Conservation (phyloP, 169 alveolate species). For the Cryptosporidium xiaoi region DNA sequence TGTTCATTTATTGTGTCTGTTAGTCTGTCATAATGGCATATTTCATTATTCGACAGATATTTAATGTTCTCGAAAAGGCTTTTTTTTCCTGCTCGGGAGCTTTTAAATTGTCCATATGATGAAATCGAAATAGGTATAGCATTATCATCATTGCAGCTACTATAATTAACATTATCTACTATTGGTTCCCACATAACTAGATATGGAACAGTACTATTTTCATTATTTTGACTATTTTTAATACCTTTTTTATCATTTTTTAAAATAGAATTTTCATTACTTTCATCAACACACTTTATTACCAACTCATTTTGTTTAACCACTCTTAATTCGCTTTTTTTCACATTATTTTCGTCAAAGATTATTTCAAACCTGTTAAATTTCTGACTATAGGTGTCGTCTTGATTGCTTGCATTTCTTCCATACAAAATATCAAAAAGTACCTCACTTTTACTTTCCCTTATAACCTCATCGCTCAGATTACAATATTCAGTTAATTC, state of each 20-base stretch:
- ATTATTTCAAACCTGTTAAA: too few species aligned
- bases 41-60: too few species aligned
- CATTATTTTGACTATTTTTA: neutral
- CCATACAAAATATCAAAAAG: conserved; percentile 9
- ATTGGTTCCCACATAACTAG: conserved; percentile 75
- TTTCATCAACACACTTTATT: neutral
- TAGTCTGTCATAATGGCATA: too few species aligned
- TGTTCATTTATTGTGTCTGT: neutral
- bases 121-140: conserved; percentile 32
- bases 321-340: neutral
- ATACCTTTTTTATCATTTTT: too few species aligned
- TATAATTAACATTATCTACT: neutral
- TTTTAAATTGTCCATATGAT: conserved; percentile 57
- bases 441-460: neutral
- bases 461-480: neutral
- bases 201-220: neutral
- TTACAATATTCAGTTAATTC: neutral
- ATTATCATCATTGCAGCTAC: neutral
- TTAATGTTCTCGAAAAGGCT: neutral
- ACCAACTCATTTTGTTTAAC: neutral
- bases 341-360: neutral
- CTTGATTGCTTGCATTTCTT: neutral
- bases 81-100: conserved; percentile 15
- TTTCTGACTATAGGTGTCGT: neutral
- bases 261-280: too few species aligned